These are phyloP conservation scores for Globisporangium splendens DNA, from an alignment of 352 stramenopile species.

Conservation along the genomic window DNA sequence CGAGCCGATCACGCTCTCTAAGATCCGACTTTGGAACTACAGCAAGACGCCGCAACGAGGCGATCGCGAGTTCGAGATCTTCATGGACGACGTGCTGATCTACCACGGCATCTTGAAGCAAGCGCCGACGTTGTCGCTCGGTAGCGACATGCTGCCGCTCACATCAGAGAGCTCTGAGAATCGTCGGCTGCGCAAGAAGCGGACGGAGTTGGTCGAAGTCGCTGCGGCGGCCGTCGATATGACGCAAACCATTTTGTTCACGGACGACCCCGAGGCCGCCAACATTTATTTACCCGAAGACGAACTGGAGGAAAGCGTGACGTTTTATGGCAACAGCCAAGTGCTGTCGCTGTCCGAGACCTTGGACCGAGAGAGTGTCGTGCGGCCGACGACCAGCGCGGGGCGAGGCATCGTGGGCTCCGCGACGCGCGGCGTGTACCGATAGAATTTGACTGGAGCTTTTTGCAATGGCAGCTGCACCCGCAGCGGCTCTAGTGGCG, in stretches of 20 bases:
- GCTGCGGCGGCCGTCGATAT: constrained; percentile 44
- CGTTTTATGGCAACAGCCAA: constrained; percentile 75
- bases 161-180: constrained; percentile 22
- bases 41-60: constrained; percentile 77
- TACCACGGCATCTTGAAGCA: constrained; percentile 59
- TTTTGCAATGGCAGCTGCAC: background rate
- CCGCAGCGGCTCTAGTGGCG: background rate
- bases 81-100: constrained; percentile 82
- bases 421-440: background rate
- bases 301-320: constrained; percentile 54
- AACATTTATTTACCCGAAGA: constrained; percentile 67
- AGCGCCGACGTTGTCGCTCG: constrained; percentile 28
- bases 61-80: constrained; percentile 76
- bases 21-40: constrained; percentile 87
- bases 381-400: constrained; percentile 48
- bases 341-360: constrained; percentile 62
- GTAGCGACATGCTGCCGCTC: constrained; percentile 6
- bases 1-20: constrained; percentile 67
- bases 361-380: constrained; percentile 29
- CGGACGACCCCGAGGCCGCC: constrained; percentile 41
- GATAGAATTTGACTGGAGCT: background rate
- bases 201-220: constrained; percentile 42
- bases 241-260: constrained; percentile 74
- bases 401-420: constrained; percentile 14
- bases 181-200: constrained; percentile 32